Conservation (phyloP, 2,329 filamentous ascomycete genomes). For the Phoma sp. region DNA sequence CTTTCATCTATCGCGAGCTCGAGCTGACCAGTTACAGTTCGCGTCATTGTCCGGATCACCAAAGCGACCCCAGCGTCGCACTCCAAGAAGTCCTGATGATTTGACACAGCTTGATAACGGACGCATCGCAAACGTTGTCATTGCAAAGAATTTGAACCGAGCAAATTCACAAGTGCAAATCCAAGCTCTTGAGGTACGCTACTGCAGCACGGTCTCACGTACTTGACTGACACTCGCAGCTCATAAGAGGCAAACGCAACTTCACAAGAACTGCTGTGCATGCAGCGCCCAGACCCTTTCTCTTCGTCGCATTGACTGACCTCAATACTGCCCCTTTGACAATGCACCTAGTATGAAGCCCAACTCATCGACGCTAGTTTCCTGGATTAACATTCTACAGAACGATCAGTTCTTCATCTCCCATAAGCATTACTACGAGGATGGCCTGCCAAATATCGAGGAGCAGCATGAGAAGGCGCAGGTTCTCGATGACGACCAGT, state of each 20-base stretch:
- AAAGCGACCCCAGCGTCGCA: conserved; percentile 25
- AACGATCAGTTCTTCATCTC: conserved; percentile 89
- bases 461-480: conserved; percentile 50
- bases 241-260: conserved; percentile 79
- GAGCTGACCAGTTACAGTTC: conserved; percentile 23
- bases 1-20: neutral
- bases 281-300: conserved; percentile 75
- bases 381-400: conserved; percentile 53
- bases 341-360: conserved; percentile 49
- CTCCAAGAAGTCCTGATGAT: conserved; percentile 41
- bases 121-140: conserved; percentile 78
- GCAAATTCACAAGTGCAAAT: conserved; percentile 81
- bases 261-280: conserved; percentile 77
- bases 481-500: conserved; percentile 37
- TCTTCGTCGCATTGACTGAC: conserved; percentile 77
- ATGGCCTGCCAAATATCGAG: conserved; percentile 78
- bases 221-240: conserved; percentile 55
- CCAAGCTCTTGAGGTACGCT: conserved; percentile 67
- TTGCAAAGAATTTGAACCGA: conserved; percentile 79
- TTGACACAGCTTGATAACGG: conserved; percentile 53
- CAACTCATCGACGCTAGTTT: conserved; percentile 48
- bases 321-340: conserved; percentile 46
- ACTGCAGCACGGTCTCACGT: neutral
- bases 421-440: conserved; percentile 76
- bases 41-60: conserved; percentile 26